Conservation (phyloP, 2,329 filamentous ascomycete genomes). For the Colletotrichum spaethianum region DNA sequence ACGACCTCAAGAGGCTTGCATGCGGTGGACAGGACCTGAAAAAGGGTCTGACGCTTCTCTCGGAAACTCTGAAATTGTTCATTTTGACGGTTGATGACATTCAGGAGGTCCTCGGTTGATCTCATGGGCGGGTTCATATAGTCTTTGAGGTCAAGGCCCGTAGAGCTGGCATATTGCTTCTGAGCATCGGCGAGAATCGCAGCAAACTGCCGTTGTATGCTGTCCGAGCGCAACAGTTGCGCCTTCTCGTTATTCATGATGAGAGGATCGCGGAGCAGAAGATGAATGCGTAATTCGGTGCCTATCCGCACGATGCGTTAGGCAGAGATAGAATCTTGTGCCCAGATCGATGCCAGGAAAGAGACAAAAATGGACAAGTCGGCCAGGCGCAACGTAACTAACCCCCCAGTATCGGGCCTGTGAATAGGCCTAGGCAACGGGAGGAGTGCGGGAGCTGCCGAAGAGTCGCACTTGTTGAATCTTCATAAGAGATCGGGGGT, state of each 20-base stretch:
- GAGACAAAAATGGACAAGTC: not conserved
- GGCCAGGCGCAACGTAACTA: not conserved
- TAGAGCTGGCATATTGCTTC: conserved; percentile 50
- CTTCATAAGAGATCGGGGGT: not conserved
- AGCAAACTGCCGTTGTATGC: conserved; percentile 42
- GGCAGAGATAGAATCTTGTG: not conserved
- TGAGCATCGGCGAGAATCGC: conserved; percentile 53
- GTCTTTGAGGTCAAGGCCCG: conserved; percentile 48
- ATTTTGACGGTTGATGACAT: conserved; percentile 53
- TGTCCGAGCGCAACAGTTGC: conserved; percentile 33
- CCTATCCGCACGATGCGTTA: not conserved
- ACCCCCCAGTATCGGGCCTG: not conserved
- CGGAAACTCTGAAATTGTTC: conserved; percentile 55
- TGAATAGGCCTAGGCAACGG: not conserved
- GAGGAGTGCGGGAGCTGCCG: conserved; percentile 33
- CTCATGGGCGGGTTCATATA: conserved; percentile 52
- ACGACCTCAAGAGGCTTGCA: conserved; percentile 57
- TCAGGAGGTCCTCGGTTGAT: conserved; percentile 50
- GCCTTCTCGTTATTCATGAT: conserved; percentile 30
- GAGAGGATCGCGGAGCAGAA: not conserved
- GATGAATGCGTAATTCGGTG: not conserved
- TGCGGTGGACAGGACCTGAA: conserved; percentile 50
- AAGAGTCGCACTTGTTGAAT: conserved; percentile 1
- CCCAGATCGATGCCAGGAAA: not conserved
- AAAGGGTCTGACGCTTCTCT: conserved; percentile 52